Percentiles rank a stretch among this genome's conserved stretches.
phyloP scores from a whole-genome alignment of 2,329 filamentous ascomycete genomes.

The Fusarium avenaceum region DNA sequence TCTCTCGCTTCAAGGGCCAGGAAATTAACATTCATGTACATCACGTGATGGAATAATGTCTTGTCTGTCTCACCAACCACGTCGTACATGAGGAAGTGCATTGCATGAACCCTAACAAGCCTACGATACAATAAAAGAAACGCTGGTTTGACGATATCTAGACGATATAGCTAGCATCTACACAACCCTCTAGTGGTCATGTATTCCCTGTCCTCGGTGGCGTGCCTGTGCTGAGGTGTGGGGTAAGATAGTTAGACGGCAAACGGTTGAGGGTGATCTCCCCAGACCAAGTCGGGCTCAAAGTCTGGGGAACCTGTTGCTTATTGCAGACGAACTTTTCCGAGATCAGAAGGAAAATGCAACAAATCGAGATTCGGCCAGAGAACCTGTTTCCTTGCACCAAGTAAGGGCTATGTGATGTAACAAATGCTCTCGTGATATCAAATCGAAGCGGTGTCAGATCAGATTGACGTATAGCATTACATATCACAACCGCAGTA shows the following conservation, averaged over 20 bases:
- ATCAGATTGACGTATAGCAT: slow-evolving; percentile 6
- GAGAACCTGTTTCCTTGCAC: background rate
- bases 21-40: background rate
- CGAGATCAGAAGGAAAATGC: slow-evolving; percentile 8
- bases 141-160: background rate
- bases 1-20: background rate
- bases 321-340: slow-evolving; percentile 10
- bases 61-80: slow-evolving; percentile 6
- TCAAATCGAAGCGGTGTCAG: slow-evolving; percentile 13
- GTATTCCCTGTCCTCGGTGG: slow-evolving; percentile 23
- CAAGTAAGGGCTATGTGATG: background rate
- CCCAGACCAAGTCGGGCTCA: slow-evolving; percentile 34
- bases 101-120: slow-evolving; percentile 11
- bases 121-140: background rate
- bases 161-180: background rate
- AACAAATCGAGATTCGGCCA: slow-evolving; percentile 21
- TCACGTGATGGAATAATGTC: slow-evolving; percentile 16
- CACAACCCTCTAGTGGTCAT: background rate
- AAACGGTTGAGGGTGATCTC: slow-evolving; percentile 21
- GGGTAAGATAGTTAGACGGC: slow-evolving; percentile 27
- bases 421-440: slow-evolving; percentile 17
- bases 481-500: slow-evolving; percentile 5
- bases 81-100: slow-evolving; percentile 6
- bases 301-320: slow-evolving; percentile 38
- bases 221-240: slow-evolving; percentile 38